A percentile compares a stretch with the other conserved stretches of the same genome.
These are phyloP conservation scores for Trifolium dubium DNA, from an alignment of 306 rosid genomes.

Conservation along the genomic window DNA sequence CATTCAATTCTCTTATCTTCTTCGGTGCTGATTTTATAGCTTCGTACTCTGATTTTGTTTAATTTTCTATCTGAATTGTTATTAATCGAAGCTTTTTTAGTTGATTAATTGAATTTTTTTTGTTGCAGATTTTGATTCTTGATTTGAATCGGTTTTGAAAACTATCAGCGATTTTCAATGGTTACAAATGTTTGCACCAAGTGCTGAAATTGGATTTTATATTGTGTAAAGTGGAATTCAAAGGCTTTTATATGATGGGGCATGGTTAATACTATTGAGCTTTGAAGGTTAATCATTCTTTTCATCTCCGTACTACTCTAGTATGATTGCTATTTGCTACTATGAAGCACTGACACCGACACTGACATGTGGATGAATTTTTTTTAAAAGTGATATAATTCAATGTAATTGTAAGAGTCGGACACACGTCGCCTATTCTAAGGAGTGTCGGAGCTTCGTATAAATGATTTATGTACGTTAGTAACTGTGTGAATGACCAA, in stretches of 20 bases:
- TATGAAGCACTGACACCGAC: too few species aligned
- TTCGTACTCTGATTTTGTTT: not conserved
- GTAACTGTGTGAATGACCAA: not conserved
- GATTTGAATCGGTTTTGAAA: constrained; percentile 28
- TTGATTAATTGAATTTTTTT: constrained; percentile 7
- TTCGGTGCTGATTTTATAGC: not conserved
- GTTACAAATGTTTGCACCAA: not conserved
- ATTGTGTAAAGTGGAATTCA: not conserved
- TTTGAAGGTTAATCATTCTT: constrained; percentile 38
- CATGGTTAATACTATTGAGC: constrained; percentile 37
- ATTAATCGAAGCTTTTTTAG: constrained; percentile 5
- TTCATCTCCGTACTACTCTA: not conserved
- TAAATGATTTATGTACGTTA: not conserved
- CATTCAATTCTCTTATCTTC: not conserved
- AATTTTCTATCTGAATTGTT: not conserved
- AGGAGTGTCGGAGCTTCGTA: too few species aligned
- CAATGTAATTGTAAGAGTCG: too few species aligned
- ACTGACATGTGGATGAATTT: too few species aligned
- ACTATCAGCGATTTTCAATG: not conserved
- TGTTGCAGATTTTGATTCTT: constrained; percentile 31
- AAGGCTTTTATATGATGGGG: constrained; percentile 11
- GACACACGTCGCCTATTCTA: too few species aligned
- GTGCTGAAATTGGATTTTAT: constrained; percentile 30
- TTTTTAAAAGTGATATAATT: too few species aligned
- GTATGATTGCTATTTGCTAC: too few species aligned